Percentiles rank a stretch among this genome's conserved stretches.
These are phyloP conservation scores for Pterocarpus santalinus DNA, from an alignment of 306 rosid genomes.

Conservation along the genomic window DNA sequence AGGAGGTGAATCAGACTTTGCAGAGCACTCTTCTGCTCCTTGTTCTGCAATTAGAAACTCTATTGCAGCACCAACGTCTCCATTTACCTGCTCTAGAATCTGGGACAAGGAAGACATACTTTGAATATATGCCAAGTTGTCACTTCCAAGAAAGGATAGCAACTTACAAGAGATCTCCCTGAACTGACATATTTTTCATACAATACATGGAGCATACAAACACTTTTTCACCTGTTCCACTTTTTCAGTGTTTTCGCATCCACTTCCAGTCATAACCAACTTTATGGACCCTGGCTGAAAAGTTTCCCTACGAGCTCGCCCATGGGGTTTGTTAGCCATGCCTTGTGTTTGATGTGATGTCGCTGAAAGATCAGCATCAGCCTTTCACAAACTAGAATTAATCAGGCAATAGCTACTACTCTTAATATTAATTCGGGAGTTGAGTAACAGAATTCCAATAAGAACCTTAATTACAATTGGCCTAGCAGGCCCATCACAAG, in stretches of 20 bases:
- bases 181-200: slow-evolving; percentile 15
- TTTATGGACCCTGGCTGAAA: slow-evolving; percentile 62
- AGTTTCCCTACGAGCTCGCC: slow-evolving; percentile 49
- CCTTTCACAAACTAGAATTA: slow-evolving; percentile 75
- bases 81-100: slow-evolving; percentile 74
- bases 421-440: slow-evolving; percentile 32
- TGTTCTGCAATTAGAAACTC: slow-evolving; percentile 84
- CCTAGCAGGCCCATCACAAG: slow-evolving; percentile 77
- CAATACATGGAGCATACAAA: slow-evolving; percentile 21
- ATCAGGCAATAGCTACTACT: slow-evolving; percentile 56
- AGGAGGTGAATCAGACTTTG: slow-evolving; percentile 55
- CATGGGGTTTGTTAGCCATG: slow-evolving; percentile 39
- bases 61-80: slow-evolving; percentile 80
- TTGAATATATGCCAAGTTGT: slow-evolving; percentile 18
- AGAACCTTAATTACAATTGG: slow-evolving; percentile 76
- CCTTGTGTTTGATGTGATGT: slow-evolving; percentile 66
- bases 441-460: slow-evolving; percentile 17
- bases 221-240: slow-evolving; percentile 66
- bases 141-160: slow-evolving; percentile 36
- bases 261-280: slow-evolving; percentile 79
- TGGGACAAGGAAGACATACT: slow-evolving; percentile 47
- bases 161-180: slow-evolving; percentile 40
- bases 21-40: slow-evolving; percentile 62
- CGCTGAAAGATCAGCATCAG: slow-evolving; percentile 75
- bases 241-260: slow-evolving; percentile 67